Base-by-base conservation (phyloP, 2,329 filamentous ascomycete species). In the Colletotrichum sp. region DNA sequence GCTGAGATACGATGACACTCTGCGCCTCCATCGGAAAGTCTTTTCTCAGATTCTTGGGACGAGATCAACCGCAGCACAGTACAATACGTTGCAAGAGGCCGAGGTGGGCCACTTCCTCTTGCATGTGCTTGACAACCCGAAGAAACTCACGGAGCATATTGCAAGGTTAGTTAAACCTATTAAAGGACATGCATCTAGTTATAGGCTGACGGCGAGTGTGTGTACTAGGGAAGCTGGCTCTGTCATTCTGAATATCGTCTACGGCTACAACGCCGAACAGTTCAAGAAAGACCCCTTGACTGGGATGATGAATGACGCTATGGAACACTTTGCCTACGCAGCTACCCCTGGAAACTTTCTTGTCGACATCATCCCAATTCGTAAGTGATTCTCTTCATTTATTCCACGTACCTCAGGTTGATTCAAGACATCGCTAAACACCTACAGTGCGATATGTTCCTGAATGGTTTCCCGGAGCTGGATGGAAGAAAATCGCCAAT, bases 91-190 rank as follows among this genome's bases (percentile, higher is more conserved):
- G 2, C 87, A 89, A 74, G 86, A 90, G 57, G 79, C 80, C 3
- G 88, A 90, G 73, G 83, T 83, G 4, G 81, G 83, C 4, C 85
- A 85, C 2, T 88, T 89, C 60, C 80, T 90, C 12, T 80, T 87
- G 36, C 84, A 85, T 13, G 76, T 88, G 0, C 79, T 88, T n/a
- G 79, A 86, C 3, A 80, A 84, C 0, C 87, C 86, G 0, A 78
- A 84, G 7, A 78, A 83, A 1, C 76, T 89, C n/a, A 55, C 84
- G 0, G 75, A 85, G 6, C 87, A 90, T 64, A 83, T 90, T 6
- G 81, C 83, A 69, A 88, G 81, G 87, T 87, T 69, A 72, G 83
- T 81, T 0, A 32, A 26, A 49, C 7, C 15, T 0, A 13, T 15
- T 5, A 24, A 39, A 2, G 8, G 4, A 16, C 8, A 13, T 24